Evolutionary conservation across 1,284 basidiomycete species (phyloP).

Genomic region (Boletus semigastroideus): DNA sequence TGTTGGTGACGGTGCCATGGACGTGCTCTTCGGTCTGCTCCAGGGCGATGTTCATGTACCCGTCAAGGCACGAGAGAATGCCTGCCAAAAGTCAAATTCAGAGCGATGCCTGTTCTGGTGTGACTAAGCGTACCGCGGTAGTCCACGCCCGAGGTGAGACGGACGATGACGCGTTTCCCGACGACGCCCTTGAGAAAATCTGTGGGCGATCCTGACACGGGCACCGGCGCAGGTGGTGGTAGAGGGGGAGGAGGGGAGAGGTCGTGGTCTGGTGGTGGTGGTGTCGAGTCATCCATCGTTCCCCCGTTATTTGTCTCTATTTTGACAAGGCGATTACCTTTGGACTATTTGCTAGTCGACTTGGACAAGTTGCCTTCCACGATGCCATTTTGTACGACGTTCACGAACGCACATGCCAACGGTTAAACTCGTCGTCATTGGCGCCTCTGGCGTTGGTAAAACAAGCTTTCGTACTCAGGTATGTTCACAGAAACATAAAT

Average conservation of each 20-base stretch:
- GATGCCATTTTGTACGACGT: slow-evolving; percentile 7
- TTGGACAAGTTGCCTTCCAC: no score
- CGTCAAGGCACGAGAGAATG: slow-evolving; percentile 94
- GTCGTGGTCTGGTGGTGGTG: slow-evolving; percentile 34
- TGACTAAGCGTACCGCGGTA: slow-evolving; percentile 73
- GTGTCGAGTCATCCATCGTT: slow-evolving; percentile 30
- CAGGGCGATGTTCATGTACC: slow-evolving; percentile 98
- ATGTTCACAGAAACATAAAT: slow-evolving; percentile 21
- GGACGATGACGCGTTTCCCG: slow-evolving; percentile 91
- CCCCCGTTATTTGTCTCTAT: no score
- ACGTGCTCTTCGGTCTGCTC: slow-evolving; percentile 97
- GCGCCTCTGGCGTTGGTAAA: slow-evolving; percentile 76
- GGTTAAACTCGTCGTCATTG: slow-evolving; percentile 76
- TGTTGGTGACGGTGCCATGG: slow-evolving; percentile 81
- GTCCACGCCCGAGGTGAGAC: slow-evolving; percentile 94
- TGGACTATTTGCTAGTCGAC: no score
- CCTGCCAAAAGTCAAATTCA: slow-evolving; percentile 49
- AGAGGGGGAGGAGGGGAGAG: slow-evolving; percentile 47
- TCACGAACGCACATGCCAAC: slow-evolving; percentile 48
- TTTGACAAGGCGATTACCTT: no score
- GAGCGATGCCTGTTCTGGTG: not conserved
- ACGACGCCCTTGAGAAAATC: slow-evolving; percentile 94
- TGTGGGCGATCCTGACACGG: slow-evolving; percentile 73
- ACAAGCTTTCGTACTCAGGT: slow-evolving; percentile 72
- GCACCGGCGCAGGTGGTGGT: slow-evolving; percentile 46